Evolutionary conservation across 108 stramenopile species (phyloP).

Genomic region (Cyclotella distinguenda): DNA sequence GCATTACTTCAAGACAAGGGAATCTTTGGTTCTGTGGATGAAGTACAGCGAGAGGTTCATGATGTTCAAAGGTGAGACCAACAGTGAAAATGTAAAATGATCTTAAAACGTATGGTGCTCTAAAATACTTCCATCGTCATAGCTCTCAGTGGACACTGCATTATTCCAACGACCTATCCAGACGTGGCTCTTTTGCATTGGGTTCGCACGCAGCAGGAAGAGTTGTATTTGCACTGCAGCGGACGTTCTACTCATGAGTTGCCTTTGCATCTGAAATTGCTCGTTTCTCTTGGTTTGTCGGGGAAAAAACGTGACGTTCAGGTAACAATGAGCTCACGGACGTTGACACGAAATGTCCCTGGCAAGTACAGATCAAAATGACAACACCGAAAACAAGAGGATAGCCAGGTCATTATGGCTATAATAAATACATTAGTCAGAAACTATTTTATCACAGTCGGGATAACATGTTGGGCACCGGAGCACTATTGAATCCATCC

Average conservation of each 20-base stretch:
- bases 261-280: constrained; percentile 31
- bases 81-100: not conserved
- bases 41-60: constrained; percentile 36
- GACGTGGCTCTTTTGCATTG: constrained; percentile 34
- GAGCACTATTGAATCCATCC: not conserved
- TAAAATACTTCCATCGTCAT: not conserved
- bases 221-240: constrained; percentile 28
- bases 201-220: constrained; percentile 33
- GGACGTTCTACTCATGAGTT: constrained; percentile 9
- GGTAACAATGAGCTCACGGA: constrained; percentile 18
- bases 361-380: no score
- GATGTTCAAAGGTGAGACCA: constrained; percentile 37
- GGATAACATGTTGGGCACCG: not conserved
- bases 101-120: not conserved
- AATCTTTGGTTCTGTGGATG: constrained; percentile 23
- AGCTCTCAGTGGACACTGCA: constrained; percentile 35
- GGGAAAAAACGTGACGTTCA: constrained; percentile 13
- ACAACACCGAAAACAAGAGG: no score
- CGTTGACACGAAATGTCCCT: not conserved
- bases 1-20: constrained; percentile 1
- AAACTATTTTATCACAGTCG: constrained; percentile 1
- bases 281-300: constrained; percentile 28
- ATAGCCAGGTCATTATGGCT: no score
- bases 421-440: not conserved
- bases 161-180: constrained; percentile 32